Evolutionary conservation across 176 grass and related monocot genomes (phyloP).

Genomic region (Poa pratensis): DNA sequence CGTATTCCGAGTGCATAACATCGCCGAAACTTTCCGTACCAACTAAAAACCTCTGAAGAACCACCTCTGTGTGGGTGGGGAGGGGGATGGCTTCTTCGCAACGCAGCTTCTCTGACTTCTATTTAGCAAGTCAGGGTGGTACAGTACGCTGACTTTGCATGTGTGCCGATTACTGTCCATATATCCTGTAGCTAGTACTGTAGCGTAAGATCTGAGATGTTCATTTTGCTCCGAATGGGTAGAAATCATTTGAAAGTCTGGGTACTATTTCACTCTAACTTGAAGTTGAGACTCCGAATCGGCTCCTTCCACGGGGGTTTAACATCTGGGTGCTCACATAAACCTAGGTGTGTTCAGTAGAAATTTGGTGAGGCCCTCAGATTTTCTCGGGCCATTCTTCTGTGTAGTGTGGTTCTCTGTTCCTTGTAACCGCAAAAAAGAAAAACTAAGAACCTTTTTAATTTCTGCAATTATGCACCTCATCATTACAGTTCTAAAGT

Average conservation of each 20-base stretch:
- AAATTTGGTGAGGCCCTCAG: not conserved
- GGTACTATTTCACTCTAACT: too few relatives aligned
- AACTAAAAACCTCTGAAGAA: not conserved
- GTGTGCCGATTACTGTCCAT: too few relatives aligned
- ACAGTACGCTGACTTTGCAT: too few relatives aligned
- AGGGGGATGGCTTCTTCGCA: too few relatives aligned
- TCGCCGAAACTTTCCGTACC: not conserved
- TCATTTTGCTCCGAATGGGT: too few relatives aligned
- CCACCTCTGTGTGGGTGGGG: not conserved
- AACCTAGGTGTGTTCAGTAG: not conserved
- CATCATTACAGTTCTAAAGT: not conserved
- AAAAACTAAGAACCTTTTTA: not conserved
- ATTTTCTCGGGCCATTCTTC: not conserved
- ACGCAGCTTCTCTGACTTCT: too few relatives aligned
- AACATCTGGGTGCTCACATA: not conserved
- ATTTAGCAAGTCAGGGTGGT: too few relatives aligned
- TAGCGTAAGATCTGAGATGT: too few relatives aligned
- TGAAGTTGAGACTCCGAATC: too few relatives aligned
- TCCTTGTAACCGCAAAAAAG: not conserved
- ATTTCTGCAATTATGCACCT: not conserved
- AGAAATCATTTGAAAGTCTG: too few relatives aligned
- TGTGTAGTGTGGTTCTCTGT: not conserved
- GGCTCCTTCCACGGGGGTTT: not conserved
- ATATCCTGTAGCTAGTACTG: too few relatives aligned
- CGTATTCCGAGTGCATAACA: not conserved